Evolutionary conservation across 768 basidiomycete species (phyloP), one percentile per base, ranked within the genome.

Genomic region (Mrakia frigida): DNA sequence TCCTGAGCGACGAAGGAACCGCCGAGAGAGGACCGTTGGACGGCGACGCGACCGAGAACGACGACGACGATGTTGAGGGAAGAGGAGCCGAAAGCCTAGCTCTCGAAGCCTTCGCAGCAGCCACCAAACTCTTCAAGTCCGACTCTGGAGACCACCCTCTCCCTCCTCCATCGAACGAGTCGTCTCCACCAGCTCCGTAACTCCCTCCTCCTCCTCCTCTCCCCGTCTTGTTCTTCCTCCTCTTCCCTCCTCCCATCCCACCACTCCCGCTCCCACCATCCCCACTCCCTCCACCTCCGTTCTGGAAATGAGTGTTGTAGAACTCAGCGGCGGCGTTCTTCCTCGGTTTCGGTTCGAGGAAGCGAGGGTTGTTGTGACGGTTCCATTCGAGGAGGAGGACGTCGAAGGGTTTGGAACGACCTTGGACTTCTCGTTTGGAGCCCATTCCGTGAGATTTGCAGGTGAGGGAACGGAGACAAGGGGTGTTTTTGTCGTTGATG

Each of bases 361-460:
- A 80, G 69, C 82, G 80, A 5, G 83, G 81, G 74, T 82, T 82
- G 77, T 82, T 79, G 65, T 76, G 74, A 39, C 82, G 79, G 52
- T 83, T 82, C 93, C 93, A 98, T 72, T 98, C 95, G 35, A 93
- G 87, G 25, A 95, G 87, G 5, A 99, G 87, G 60, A 90, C 90
- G 81, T 97, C 94, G 81, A 93, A 98, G 10, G 85, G 83, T 72
- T 90, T 87, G 0, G 92, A 91, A 6, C 96, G 92, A 46, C 93
- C 93, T 78, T 88, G 87, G 1, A 99, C 95, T 13, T 91, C 89
- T 25, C 96, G 91, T 84, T 99, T 99, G 16, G 93, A 92, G 21
- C 93, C 93, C 90, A 99, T 96, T 2, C 93, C 91, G 82, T 99
- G 96, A 7, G 96, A 93, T 84, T 99, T 99, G 86, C 96, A 99